These are phyloP conservation scores for Saururus chinensis DNA, from an alignment of 164 flowering plant species.

Conservation along the genomic window DNA sequence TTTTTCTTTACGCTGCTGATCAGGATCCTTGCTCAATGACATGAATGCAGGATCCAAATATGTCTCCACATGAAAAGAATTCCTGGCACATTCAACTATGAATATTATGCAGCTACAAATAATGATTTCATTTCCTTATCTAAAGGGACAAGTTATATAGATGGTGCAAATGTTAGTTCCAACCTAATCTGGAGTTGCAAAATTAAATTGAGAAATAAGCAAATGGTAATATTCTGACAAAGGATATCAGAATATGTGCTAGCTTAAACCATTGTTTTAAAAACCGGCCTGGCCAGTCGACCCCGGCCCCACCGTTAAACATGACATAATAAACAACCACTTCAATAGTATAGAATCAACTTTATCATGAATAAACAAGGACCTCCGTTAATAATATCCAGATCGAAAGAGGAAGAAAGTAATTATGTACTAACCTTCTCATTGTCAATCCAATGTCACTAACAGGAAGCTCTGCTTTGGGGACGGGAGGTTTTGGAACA, in stretches of 20 bases:
- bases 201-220: background rate
- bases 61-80: constrained; percentile 66
- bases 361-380: background rate
- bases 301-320: too few relatives aligned
- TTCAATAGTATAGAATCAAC: background rate
- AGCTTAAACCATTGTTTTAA: too few relatives aligned
- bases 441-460: constrained; percentile 51
- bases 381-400: background rate
- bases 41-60: constrained; percentile 97
- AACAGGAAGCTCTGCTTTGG: constrained; percentile 48
- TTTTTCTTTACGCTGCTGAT: constrained; percentile 82
- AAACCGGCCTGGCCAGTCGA: too few relatives aligned
- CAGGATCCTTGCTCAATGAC: constrained; percentile 94
- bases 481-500: constrained; percentile 31
- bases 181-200: background rate
- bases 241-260: background rate
- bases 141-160: too few relatives aligned
- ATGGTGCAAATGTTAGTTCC: background rate
- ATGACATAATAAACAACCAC: too few relatives aligned
- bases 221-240: too few relatives aligned
- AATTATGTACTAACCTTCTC: constrained; percentile 47
- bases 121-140: too few relatives aligned
- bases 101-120: too few relatives aligned
- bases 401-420: background rate
- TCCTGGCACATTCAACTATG: constrained; percentile 30